Evolutionary conservation across 2,329 filamentous ascomycete genomes (phyloP), one percentile per base, ranked within the genome.

Genomic region (Nectriaceae sp.): DNA sequence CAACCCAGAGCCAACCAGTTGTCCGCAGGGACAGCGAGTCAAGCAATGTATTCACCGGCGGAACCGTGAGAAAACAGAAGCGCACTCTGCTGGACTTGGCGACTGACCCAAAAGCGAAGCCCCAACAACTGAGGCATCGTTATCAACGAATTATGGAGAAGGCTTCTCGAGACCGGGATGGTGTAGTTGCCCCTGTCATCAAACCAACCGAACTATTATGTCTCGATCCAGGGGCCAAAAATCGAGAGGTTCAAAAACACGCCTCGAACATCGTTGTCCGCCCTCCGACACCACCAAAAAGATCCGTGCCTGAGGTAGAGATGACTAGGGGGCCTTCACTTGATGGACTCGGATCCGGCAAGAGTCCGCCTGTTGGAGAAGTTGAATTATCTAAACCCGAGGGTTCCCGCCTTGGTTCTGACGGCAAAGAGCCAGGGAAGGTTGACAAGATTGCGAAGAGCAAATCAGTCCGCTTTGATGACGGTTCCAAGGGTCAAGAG

Each of bases 11-110:
- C 55, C 49, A 44, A 46, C 51, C 42, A 19, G 31, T 41, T 15
- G 19, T 33, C 8, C 40, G 26, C n/a, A 21, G 24, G 15, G 13
- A 6, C 24, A 29, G 24, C 24, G 24, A 6, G 13, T 29, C 24
- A 13, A 6, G 13, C 22, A 82, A 80, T 48, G 70, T 81, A 1
- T 81, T 81, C 40, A 53, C 62, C 5, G 67, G 67, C 10, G 77
- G 78, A 2, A 76, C 67, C 47, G 62, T 55, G 21, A 64, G 57
- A 22, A 76, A 71, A 51, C 56, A 59, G 18, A 66, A 72, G 13
- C 37, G 46, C 2, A 69, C 54, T 11, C 60, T 81, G 3, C 59
- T 55, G 13, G 69, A 75, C 3, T 65, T 46, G 8, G 73, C 75
- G 49, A 60, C 60, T 13, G 73, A 82, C 59, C 56, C 71, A 8